Percentiles rank a stretch among this genome's conserved stretches.
phyloP scores from a whole-genome alignment of 1,284 basidiomycete genomes.

The Sporisorium exsertum region DNA sequence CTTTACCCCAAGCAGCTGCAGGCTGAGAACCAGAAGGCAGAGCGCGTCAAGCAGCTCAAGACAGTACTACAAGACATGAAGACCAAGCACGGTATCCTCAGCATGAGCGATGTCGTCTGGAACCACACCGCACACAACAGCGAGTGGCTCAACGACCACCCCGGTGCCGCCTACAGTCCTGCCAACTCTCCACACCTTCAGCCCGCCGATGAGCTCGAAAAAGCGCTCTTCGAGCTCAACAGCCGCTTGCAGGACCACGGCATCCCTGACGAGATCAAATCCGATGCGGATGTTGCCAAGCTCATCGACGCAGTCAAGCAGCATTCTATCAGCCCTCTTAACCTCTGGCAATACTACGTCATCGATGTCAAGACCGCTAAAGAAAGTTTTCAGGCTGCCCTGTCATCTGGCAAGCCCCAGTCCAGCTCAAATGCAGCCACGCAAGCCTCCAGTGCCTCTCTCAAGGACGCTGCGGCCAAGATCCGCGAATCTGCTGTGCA shows the following conservation, averaged over 20 bases:
- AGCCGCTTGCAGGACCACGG: constrained; percentile 30
- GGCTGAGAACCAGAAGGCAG: constrained; percentile 33
- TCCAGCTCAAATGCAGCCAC: constrained; percentile 9
- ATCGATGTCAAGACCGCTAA: constrained; percentile 52
- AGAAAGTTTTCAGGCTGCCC: constrained; percentile 31
- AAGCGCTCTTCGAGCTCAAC: constrained; percentile 54
- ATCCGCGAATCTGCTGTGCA: constrained; percentile 48
- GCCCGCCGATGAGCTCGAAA: constrained; percentile 63
- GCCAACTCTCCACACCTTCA: constrained; percentile 64
- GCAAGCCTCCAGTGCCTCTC: constrained; percentile 1
- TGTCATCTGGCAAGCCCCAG: constrained; percentile 18
- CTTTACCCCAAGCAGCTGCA: constrained; percentile 49
- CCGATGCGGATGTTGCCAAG: constrained; percentile 44
- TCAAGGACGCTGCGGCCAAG: constrained; percentile 35
- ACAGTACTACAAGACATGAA: constrained; percentile 45
- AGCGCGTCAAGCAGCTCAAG: constrained; percentile 46
- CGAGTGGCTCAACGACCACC: constrained; percentile 64
- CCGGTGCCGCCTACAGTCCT: constrained; percentile 62
- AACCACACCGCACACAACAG: constrained; percentile 64
- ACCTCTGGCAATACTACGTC: constrained; percentile 65
- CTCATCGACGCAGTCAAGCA: constrained; percentile 57
- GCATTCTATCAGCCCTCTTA: constrained; percentile 50
- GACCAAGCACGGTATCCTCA: constrained; percentile 58
- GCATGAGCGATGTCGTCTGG: constrained; percentile 64
- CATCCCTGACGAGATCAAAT: constrained; percentile 52